Conservation (phyloP, 306 rosid species). For the Hippophae tibetana region DNA sequence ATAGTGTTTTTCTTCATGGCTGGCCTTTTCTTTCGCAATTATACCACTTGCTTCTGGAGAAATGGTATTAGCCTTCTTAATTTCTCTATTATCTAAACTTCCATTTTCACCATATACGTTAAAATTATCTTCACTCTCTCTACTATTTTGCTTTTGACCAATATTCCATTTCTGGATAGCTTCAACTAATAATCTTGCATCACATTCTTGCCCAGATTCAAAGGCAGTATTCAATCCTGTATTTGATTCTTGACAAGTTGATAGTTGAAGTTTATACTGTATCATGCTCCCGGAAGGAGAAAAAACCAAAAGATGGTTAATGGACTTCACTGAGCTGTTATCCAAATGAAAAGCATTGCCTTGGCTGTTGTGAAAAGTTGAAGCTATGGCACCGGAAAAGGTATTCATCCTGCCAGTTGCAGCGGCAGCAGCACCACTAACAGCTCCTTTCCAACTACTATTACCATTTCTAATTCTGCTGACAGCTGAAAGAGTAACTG, state of each 20-base stretch:
- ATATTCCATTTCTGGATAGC: constrained; percentile 89
- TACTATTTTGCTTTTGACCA: constrained; percentile 58
- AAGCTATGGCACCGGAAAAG: constrained; percentile 72
- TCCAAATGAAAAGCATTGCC: constrained; percentile 36
- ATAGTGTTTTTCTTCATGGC: constrained; percentile 52
- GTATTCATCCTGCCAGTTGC: constrained; percentile 64
- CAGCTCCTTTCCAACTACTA: constrained; percentile 84
- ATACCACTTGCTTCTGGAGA: constrained; percentile 36
- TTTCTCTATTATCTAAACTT: constrained; percentile 45
- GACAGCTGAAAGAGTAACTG: constrained; percentile 69
- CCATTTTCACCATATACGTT: constrained; percentile 94
- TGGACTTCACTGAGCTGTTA: constrained; percentile 41
- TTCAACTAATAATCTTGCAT: constrained; percentile 65
- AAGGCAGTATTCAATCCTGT: constrained; percentile 33
- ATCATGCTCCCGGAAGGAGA: constrained; percentile 78
- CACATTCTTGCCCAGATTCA: constrained; percentile 49
- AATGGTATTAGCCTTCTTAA: constrained; percentile 27
- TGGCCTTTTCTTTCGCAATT: constrained; percentile 31
- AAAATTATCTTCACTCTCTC: constrained; percentile 58
- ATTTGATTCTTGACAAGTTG: constrained; percentile 34
- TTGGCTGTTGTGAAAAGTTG: constrained; percentile 58
- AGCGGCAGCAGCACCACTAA: constrained; percentile 93
- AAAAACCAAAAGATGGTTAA: constrained; percentile 64
- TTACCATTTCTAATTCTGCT: constrained; percentile 75
- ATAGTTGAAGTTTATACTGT: constrained; percentile 54